phyloP scores from a whole-genome alignment of 495 filamentous ascomycete species.

The Coniosporium apollinis region DNA sequence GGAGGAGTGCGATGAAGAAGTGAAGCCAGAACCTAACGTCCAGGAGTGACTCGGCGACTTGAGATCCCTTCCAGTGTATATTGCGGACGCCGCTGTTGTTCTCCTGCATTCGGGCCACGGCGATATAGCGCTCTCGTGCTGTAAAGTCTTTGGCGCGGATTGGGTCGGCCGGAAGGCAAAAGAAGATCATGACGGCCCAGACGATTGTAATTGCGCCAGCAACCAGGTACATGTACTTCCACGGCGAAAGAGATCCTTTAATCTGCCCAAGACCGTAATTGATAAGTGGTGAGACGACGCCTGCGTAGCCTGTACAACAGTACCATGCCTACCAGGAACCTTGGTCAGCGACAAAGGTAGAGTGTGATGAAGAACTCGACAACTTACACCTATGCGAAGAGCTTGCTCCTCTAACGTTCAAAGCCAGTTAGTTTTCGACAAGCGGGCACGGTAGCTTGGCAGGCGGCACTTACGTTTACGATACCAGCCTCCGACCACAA shows the following conservation, averaged over 20 bases:
- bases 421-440: background rate
- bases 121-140: conserved; percentile 12
- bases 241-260: conserved; percentile 13
- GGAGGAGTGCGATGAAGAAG: conserved; percentile 22
- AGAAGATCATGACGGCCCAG: conserved; percentile 23
- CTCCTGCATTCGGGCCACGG: conserved; percentile 10
- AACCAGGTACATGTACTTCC: conserved; percentile 18
- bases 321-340: conserved; percentile 11
- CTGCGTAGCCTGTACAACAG: conserved; percentile 32
- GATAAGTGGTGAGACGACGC: conserved; percentile 31
- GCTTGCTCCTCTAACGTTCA: conserved; percentile 23
- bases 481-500: background rate
- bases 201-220: conserved; percentile 33
- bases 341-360: conserved; percentile 1
- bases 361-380: background rate
- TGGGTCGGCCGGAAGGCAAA: conserved; percentile 31
- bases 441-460: background rate
- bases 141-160: conserved; percentile 26
- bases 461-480: background rate
- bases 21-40: conserved; percentile 30
- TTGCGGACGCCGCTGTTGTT: conserved; percentile 18
- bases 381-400: conserved; percentile 23
- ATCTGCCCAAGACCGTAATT: conserved; percentile 35
- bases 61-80: conserved; percentile 14
- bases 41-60: conserved; percentile 28